Percentiles rank a stretch among this genome's conserved stretches.
Conservation (phyloP, 768 basidiomycete genomes). For the Cantharellus anzutake region DNA sequence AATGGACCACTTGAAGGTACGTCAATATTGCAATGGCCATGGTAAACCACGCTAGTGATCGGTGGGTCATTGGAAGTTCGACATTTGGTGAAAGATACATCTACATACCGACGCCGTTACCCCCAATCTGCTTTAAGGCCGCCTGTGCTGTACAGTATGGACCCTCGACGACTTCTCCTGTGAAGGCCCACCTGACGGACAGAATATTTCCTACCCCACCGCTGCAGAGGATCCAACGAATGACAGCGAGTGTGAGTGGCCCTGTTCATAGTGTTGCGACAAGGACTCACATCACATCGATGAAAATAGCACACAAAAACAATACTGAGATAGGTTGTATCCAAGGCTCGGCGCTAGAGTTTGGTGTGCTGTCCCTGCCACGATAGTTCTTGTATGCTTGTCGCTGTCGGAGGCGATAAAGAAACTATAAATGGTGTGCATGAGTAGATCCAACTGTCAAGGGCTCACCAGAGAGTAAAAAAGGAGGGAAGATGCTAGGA, state of each 20-base stretch:
- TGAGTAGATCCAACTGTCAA: neutral
- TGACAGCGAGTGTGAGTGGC: no score
- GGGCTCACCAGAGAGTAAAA: neutral
- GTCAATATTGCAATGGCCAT: neutral
- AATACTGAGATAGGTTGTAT: neutral
- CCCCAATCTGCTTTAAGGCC: neutral
- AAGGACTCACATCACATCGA: neutral
- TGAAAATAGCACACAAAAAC: neutral
- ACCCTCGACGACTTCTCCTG: neutral
- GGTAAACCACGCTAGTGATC: neutral
- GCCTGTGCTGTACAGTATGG: neutral
- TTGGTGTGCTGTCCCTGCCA: neutral
- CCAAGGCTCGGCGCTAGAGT: neutral
- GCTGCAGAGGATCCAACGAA: neutral
- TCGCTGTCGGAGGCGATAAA: neutral
- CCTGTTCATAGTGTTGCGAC: neutral
- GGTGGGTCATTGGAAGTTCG: neutral
- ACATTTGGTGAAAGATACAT: neutral
- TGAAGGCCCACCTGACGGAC: neutral
- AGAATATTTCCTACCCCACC: neutral
- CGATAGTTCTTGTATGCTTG: neutral
- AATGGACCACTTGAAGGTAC: neutral
- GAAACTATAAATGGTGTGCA: neutral
- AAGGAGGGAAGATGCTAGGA: neutral
- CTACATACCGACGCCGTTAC: neutral